These are phyloP conservation scores for Triangularia setosa DNA, from an alignment of 2,329 filamentous ascomycete genomes.

Conservation along the genomic window DNA sequence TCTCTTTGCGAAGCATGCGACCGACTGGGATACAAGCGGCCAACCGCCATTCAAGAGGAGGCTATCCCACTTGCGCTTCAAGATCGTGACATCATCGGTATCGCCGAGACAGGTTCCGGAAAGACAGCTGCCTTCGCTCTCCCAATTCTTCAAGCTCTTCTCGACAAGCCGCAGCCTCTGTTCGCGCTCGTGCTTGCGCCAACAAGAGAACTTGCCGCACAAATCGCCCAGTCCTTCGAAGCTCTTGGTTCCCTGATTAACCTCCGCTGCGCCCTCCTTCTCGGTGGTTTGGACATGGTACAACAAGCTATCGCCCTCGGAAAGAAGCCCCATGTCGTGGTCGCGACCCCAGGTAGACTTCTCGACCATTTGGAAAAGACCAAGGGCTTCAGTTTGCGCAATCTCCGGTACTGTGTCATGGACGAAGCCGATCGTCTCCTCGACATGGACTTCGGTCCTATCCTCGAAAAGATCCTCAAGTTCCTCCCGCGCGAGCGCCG, in stretches of 20 bases:
- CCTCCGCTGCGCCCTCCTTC: conserved; percentile 80
- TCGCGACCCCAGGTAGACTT: conserved; percentile 78
- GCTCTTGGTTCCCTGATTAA: conserved; percentile 81
- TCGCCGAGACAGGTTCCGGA: conserved; percentile 92
- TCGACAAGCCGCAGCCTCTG: conserved; percentile 79
- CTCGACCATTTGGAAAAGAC: conserved; percentile 95
- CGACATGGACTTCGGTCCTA: conserved; percentile 90
- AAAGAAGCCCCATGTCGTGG: conserved; percentile 93
- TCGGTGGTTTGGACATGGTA: conserved; percentile 95
- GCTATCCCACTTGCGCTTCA: conserved; percentile 56
- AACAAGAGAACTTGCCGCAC: conserved; percentile 87
- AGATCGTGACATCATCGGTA: conserved; percentile 82
- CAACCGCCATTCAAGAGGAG: conserved; percentile 75
- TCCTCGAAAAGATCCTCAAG: conserved; percentile 89
- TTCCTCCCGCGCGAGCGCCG: conserved; percentile 73
- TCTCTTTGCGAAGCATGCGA: conserved; percentile 85
- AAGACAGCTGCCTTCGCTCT: conserved; percentile 95
- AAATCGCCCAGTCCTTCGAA: conserved; percentile 86
- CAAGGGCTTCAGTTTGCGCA: conserved; percentile 79
- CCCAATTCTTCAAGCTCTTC: conserved; percentile 84
- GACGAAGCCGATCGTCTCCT: conserved; percentile 90
- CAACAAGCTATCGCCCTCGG: conserved; percentile 83
- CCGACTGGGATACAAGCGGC: conserved; percentile 73
- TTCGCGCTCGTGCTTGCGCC: conserved; percentile 90
- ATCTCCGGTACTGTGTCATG: conserved; percentile 85